Evolutionary conservation across 179 eudicot species (phyloP).

Genomic region (Drosera spatulata): DNA sequence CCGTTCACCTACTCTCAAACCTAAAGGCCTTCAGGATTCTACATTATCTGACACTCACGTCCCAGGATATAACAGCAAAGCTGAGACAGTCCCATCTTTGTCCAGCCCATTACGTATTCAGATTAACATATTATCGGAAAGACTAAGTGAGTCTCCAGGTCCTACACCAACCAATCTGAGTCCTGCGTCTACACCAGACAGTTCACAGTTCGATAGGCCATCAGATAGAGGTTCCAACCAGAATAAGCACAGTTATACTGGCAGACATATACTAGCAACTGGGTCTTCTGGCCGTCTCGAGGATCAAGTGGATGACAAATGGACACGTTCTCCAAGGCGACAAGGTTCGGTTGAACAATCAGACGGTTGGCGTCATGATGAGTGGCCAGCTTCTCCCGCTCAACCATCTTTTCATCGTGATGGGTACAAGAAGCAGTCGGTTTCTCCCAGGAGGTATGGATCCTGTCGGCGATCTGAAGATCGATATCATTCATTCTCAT

Average conservation of each 20-base stretch:
- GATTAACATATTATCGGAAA: slow-evolving; percentile 16
- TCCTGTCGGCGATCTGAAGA: slow-evolving; percentile 20
- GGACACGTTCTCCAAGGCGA: slow-evolving; percentile 24
- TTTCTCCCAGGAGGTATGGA: slow-evolving; percentile 21
- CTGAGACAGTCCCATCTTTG: slow-evolving; percentile 12
- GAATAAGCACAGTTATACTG: slow-evolving; percentile 9
- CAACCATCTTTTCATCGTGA: slow-evolving; percentile 14
- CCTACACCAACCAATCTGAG: slow-evolving; percentile 15
- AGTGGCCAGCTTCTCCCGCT: slow-evolving; percentile 22
- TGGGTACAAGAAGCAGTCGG: slow-evolving; percentile 17
- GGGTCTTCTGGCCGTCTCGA: slow-evolving; percentile 15
- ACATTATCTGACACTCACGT: slow-evolving; percentile 9
- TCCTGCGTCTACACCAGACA: slow-evolving; percentile 11
- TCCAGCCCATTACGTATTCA: slow-evolving; percentile 15
- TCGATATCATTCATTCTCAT: slow-evolving; percentile 15
- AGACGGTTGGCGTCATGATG: slow-evolving; percentile 12
- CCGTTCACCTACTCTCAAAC: slow-evolving; percentile 11
- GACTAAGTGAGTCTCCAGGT: slow-evolving; percentile 13
- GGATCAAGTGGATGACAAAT: slow-evolving; percentile 16
- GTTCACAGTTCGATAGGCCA: slow-evolving; percentile 3
- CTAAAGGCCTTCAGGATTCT: slow-evolving; percentile 13
- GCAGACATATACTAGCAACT: slow-evolving; percentile 14
- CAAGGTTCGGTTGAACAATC: slow-evolving; percentile 15
- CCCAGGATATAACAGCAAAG: slow-evolving; percentile 11
- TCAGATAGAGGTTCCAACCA: slow-evolving; percentile 15